phyloP scores from a whole-genome alignment of 371 early-diverging fungal species.

The Apophysomyces sp. region DNA sequence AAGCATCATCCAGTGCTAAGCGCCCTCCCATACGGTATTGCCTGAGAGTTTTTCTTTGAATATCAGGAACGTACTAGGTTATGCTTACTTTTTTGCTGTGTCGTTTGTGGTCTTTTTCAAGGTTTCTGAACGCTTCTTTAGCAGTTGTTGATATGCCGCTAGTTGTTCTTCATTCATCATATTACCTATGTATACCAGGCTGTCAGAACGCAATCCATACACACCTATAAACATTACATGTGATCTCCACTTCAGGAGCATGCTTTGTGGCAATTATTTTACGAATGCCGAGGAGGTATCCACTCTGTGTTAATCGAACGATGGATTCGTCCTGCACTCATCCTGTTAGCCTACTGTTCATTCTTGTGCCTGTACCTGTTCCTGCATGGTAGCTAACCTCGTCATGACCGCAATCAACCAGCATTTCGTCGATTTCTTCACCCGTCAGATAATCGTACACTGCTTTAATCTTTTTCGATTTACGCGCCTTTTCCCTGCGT shows the following conservation, averaged over 20 bases:
- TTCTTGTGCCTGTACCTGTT: neutral
- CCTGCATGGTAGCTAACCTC: slow-evolving; percentile 49
- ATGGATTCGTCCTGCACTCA: slow-evolving; percentile 65
- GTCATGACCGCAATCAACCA: slow-evolving; percentile 75
- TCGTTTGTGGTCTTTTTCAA: slow-evolving; percentile 77
- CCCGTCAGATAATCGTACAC: slow-evolving; percentile 74
- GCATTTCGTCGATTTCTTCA: slow-evolving; percentile 81
- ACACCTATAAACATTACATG: slow-evolving; percentile 1
- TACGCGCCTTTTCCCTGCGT: slow-evolving; percentile 67
- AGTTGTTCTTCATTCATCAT: slow-evolving; percentile 79
- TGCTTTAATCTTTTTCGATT: slow-evolving; percentile 67
- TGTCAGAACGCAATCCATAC: neutral
- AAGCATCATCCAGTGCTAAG: slow-evolving; percentile 81
- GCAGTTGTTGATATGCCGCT: slow-evolving; percentile 76
- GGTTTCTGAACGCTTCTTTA: slow-evolving; percentile 79
- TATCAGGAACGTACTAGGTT: neutral
- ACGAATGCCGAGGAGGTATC: slow-evolving; percentile 69
- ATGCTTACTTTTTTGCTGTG: slow-evolving; percentile 68
- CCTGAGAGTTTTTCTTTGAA: slow-evolving; percentile 11
- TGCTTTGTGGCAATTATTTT: slow-evolving; percentile 68
- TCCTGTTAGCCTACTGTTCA: neutral
- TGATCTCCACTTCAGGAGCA: slow-evolving; percentile 29
- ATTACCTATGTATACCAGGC: slow-evolving; percentile 6
- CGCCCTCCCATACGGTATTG: slow-evolving; percentile 80
- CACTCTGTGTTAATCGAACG: slow-evolving; percentile 69